Evolutionary conservation across 345 rosid species (phyloP).

Genomic region (Syzygium aromaticum): DNA sequence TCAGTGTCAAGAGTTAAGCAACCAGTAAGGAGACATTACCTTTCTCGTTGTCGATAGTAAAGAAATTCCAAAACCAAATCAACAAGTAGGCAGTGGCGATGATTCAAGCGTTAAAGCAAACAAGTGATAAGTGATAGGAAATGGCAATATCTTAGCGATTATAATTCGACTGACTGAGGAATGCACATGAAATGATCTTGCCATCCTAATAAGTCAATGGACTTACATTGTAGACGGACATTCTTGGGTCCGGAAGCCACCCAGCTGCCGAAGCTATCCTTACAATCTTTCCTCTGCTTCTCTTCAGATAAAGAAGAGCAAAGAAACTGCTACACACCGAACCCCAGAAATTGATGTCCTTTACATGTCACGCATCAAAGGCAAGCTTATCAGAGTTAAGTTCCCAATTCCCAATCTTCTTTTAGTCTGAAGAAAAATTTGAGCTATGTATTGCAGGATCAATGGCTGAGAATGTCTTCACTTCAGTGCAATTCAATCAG

Average conservation of each 20-base stretch:
- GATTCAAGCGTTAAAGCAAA: background rate
- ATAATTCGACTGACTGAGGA: background rate
- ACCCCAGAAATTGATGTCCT: slow-evolving; percentile 74
- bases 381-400: background rate
- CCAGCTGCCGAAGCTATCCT: slow-evolving; percentile 36
- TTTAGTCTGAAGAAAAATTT: background rate
- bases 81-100: background rate
- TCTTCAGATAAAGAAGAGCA: slow-evolving; percentile 50
- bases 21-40: background rate
- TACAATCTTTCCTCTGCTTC: slow-evolving; percentile 44
- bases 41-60: background rate
- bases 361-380: background rate
- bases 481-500: background rate
- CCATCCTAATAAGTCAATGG: background rate
- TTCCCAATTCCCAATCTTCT: background rate
- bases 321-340: slow-evolving; percentile 36
- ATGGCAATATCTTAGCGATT: background rate
- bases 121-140: background rate
- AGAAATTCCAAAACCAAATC: background rate
- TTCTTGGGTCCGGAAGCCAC: slow-evolving; percentile 42
- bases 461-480: background rate
- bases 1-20: background rate
- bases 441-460: background rate
- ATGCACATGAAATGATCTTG: background rate
- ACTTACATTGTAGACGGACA: slow-evolving; percentile 44